Conservation (phyloP, 73 alveolate species). For the Paramecium sexaurelia region DNA sequence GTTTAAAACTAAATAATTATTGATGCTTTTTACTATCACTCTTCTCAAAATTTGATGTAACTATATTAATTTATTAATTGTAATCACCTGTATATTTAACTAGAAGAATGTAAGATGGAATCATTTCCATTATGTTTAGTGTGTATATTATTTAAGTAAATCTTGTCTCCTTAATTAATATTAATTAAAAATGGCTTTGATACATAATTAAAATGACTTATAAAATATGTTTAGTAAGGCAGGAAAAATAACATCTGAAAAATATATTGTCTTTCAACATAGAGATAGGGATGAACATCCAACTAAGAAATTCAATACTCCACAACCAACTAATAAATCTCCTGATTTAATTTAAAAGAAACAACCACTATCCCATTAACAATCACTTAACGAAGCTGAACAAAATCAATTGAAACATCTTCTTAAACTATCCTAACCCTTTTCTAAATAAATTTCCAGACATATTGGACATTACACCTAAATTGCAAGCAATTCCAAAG, state of each 20-base stretch:
- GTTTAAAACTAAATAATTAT: no score
- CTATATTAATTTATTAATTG: not conserved
- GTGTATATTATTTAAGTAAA: not conserved
- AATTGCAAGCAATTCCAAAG: not conserved
- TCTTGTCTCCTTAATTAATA: not conserved
- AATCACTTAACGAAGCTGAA: not conserved
- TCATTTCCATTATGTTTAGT: not conserved
- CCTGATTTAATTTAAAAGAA: not conserved
- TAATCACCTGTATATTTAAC: not conserved
- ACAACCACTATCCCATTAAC: not conserved
- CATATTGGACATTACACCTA: not conserved
- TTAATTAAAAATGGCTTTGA: slow-evolving; percentile 5
- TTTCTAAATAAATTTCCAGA: slow-evolving; percentile 15
- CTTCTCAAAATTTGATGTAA: not conserved
- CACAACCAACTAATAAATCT: not conserved
- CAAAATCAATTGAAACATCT: not conserved
- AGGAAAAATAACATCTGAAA: slow-evolving; percentile 65
- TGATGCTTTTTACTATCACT: no score
- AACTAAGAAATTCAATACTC: not conserved
- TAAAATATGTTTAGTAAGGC: slow-evolving; percentile 65
- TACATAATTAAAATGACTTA: slow-evolving; percentile 17
- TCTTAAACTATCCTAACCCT: not conserved
- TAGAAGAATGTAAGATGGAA: not conserved
- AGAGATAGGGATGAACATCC: not conserved
- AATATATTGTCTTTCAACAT: slow-evolving; percentile 52